Base-by-base conservation (phyloP, 257 asterid genomes). In the Scutellaria galericulata region DNA sequence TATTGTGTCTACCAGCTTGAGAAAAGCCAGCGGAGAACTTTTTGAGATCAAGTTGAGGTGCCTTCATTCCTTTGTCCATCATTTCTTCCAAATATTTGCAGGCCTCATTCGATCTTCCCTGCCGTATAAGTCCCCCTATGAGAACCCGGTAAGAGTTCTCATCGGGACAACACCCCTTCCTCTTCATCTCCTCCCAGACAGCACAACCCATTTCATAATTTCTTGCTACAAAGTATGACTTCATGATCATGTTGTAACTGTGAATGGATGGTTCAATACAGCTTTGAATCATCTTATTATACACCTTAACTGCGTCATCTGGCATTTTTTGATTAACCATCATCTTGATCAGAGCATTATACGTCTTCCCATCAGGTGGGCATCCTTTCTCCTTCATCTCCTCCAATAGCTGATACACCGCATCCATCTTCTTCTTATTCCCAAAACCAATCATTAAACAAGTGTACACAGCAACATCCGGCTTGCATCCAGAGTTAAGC, bases 151-250 rank as follows among this genome's bases (percentile, higher is more conserved):
- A 94, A 13, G 95, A 77, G 79, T 91, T 91, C n/a, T 90, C 99
- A 78, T 90, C 96, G 0, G 99, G 97, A 70, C 96, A 95, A 35
- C 86, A 85, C 0, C 98, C 97, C 48, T 75, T 87, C 81, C 73
- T 78, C 67, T 78, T 90, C 98, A 94, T 94, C 87, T 94, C 97
- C 75, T 89, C 90, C 97, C 97, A 94, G 79, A 87, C 90, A 0
- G 79, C 89, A 70, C 70, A 78, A 0, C 87, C 94, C 90, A 84
- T 82, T 48, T 95, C 93, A 31, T 82, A 83, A 73, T 95, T 79
- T 69, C 75, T 84, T 0, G 81, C 79, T 37, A 77, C 54, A 56
- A 92, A 92, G 80, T 70, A 90, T 3, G 90, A 77, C 72, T 86
- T 95, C 96, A 95, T 86, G 82, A 90, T 77, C 98, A 95, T 92